Base-by-base conservation (phyloP, 345 rosid species). In the Bruguiera gymnorhiza region DNA sequence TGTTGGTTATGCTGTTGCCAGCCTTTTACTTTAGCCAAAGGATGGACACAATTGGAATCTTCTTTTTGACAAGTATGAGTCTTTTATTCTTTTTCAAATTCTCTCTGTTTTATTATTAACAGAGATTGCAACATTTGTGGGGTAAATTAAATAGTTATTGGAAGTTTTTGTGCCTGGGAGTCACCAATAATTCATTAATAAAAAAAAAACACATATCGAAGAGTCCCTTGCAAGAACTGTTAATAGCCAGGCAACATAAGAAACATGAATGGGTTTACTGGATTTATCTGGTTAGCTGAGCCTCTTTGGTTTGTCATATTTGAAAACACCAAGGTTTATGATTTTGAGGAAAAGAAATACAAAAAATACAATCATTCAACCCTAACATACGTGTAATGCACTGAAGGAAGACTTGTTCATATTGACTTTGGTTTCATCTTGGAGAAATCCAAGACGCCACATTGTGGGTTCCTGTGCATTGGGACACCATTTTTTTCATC, bases 391-490 rank as follows among this genome's bases (percentile, higher is more conserved):
- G 34, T 80, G 69, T 20, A 58, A 37, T 83, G 80, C 89, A 95
- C 98, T 52, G 66, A n/a, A 66, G 97, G 99, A 70, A 83, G 96
- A 81, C 99, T 96, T 65, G 99, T 96, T 50, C 99, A 90, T 77
- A 92, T 92, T 57, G 99, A 96, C 81, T 96, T 92, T 62, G 98
- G 99, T 74, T 96, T 96, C 82, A 90, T 90, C 61, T 83, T 96
- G 73, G 99, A 90, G 82, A 36, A 36, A 6, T 36, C 9, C 11
- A 36, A 36, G 10, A 36, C 7, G 9, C 10, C 9, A 36, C 39
- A 36, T 6, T 6, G 39, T 1, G 39, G 9, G 39, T 6, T 36
- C 9, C 10, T 8, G 39, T 6, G 10, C 39, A 36, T 1, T 7
- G 9, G 10, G 10, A 36, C 10, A 6, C 32, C 32, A 4, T 31